These are phyloP conservation scores for Candida peoriensis DNA, from an alignment of 805 yeast species.

Conservation along the genomic window DNA sequence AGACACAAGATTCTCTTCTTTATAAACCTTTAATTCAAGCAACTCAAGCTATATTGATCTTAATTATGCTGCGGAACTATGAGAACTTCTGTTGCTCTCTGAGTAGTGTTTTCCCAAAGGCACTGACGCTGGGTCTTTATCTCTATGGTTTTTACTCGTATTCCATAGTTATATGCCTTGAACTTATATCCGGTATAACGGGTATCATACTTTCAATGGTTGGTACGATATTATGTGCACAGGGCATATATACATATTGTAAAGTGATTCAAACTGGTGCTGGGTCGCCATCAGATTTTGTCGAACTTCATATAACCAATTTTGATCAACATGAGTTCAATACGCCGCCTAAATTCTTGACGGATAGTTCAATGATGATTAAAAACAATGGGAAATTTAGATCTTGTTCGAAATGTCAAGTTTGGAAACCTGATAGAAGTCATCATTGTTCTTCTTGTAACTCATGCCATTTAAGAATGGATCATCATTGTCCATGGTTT, in stretches of 20 bases:
- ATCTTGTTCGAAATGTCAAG: constrained; percentile 62
- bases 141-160: constrained; percentile 45
- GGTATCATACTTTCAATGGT: constrained; percentile 20
- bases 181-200: constrained; percentile 11
- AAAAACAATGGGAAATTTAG: constrained; percentile 61
- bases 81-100: constrained; percentile 30
- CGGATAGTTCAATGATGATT: constrained; percentile 35
- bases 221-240: constrained; percentile 27
- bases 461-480: constrained; percentile 76
- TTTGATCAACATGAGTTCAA: no score
- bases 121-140: constrained; percentile 35
- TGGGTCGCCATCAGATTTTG: constrained; percentile 61
- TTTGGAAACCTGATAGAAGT: constrained; percentile 78
- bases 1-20: no score
- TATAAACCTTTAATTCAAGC: no score
- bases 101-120: constrained; percentile 45
- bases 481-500: constrained; percentile 96
- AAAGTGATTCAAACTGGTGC: constrained; percentile 49
- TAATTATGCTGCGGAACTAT: constrained; percentile 4
- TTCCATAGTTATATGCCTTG: constrained; percentile 23
- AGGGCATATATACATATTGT: constrained; percentile 47
- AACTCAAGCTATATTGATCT: no score
- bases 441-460: constrained; percentile 82
- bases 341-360: constrained; percentile 16
- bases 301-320: no score